Conservation (phyloP, 2,329 filamentous ascomycete genomes). For the Sphaerulina vaccinii region DNA sequence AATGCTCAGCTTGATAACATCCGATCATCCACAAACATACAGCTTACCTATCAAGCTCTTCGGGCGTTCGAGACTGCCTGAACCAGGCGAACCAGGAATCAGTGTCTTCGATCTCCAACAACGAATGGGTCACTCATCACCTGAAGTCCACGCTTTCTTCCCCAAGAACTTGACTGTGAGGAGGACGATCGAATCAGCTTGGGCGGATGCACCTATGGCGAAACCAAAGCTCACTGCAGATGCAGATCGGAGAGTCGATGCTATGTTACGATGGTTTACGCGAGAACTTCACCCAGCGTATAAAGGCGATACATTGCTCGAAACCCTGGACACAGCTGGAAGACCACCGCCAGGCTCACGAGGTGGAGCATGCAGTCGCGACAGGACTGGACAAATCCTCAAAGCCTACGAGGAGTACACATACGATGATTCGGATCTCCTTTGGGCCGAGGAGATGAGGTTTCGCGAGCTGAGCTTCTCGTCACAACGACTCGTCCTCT, state of each 20-base stretch:
- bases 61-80: constrained; percentile 74
- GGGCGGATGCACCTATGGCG: constrained; percentile 81
- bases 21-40: constrained; percentile 93
- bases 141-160: constrained; percentile 92
- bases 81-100: constrained; percentile 68
- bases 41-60: constrained; percentile 85
- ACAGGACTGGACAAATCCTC: neutral
- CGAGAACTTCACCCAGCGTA: constrained; percentile 65
- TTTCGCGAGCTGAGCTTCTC: constrained; percentile 78
- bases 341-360: neutral
- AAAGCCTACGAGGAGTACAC: constrained; percentile 17
- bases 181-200: constrained; percentile 77
- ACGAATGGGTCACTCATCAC: constrained; percentile 87
- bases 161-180: constrained; percentile 73
- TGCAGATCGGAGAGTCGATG: constrained; percentile 62
- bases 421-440: constrained; percentile 35
- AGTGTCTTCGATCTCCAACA: constrained; percentile 91
- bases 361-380: too few species aligned
- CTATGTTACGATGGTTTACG: constrained; percentile 73
- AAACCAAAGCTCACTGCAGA: constrained; percentile 63
- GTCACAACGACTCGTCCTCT: constrained; percentile 79
- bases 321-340: constrained; percentile 9
- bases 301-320: constrained; percentile 15
- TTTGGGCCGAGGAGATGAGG: constrained; percentile 66
- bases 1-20: constrained; percentile 85